Base-by-base conservation (phyloP, 257 asterid genomes). In the Przewalskia tangutica region DNA sequence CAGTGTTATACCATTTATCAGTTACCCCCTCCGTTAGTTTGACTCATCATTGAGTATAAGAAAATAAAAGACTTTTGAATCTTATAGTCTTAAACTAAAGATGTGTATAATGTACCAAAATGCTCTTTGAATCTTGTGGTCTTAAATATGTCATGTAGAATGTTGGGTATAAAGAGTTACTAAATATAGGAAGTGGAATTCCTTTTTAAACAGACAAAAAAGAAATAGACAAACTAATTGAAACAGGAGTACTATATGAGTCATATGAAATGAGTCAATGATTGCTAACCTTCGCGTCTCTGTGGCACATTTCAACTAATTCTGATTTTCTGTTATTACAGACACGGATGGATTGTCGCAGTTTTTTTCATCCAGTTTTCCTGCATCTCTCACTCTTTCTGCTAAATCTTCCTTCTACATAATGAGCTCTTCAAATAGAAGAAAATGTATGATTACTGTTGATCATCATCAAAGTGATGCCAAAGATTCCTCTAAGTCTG, bases 281-380 rank as follows among this genome's bases (percentile, higher is more conserved):
- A 32, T 63, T 63, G 18, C 18, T 63, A 63, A 63, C 18, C 44
- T 63, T 63, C 18, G 7, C 0, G 20, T 34, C 48, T 65, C 73
- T 65, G 23, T 36, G 50, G 73, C 73, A 65, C 23, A 65, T 14
- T 65, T 65, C 23, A 20, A 65, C 50, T 17, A 50, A 60, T 82
- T 6, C 70, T 75, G 20, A 8, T 36, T 36, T 66, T 82, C 81
- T 80, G 64, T 81, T 76, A 60, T 80, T 40, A 36, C 78, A 90
- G 98, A 89, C 67, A 53, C 93, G 58, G 93, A 91, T 86, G 86
- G 85, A 34, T 90, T 90, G 83, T 85, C 88, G 67, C 91, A 90
- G 27, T 68, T 85, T 71, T 82, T 88, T 23, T 63, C 86, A 59
- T 84, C 88, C 11, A 80, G 77, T 81, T 55, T 73, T 84, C 92